Evolutionary conservation across 2,329 filamentous ascomycete genomes (phyloP).

Genomic region (Dothistroma septosporum): DNA sequence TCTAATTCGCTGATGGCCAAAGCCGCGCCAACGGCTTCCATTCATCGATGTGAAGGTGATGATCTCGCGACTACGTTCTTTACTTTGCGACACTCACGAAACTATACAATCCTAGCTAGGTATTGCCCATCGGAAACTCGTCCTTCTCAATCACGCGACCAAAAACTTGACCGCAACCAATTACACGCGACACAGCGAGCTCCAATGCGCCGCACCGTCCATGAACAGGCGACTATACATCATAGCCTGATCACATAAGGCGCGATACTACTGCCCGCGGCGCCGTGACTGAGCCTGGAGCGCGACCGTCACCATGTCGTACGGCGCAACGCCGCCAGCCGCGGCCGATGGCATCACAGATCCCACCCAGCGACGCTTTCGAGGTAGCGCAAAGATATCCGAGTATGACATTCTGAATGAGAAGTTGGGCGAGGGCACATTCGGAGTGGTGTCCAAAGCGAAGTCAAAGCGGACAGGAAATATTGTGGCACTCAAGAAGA

Average conservation of each 20-base stretch:
- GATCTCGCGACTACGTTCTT: neutral
- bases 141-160: neutral
- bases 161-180: neutral
- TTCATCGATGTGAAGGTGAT: neutral
- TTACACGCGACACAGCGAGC: neutral
- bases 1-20: neutral
- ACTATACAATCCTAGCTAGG: neutral
- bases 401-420: conserved; percentile 71
- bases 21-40: neutral
- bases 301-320: conserved; percentile 34
- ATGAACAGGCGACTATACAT: neutral
- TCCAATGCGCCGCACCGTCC: conserved; percentile 8
- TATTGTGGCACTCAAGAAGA: conserved; percentile 91
- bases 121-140: neutral
- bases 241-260: neutral
- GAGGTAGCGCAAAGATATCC: conserved; percentile 76
- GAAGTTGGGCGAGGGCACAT: conserved; percentile 92
- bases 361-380: conserved; percentile 58
- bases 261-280: neutral
- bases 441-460: conserved; percentile 93
- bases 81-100: neutral
- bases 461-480: conserved; percentile 68
- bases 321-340: conserved; percentile 45
- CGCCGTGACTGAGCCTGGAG: neutral
- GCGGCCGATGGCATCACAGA: conserved; percentile 40